Evolutionary conservation across 129 eudicot genomes (phyloP), one percentile per base, ranked within the genome.

Genomic region (Smallanthus sonchifolius): DNA sequence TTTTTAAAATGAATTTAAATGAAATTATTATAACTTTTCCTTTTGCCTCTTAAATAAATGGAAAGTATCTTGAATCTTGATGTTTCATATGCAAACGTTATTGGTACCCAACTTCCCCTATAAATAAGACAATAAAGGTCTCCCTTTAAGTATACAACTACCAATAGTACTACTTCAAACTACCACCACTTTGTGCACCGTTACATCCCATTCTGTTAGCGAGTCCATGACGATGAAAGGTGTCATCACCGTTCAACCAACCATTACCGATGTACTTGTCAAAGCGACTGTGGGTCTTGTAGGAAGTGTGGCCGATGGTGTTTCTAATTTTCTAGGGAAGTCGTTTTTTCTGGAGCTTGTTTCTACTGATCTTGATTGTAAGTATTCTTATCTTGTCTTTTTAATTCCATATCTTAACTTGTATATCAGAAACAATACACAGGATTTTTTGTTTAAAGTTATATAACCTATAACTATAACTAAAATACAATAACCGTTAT

Each of bases 271-370:
- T 0, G 73, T 75, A 20, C 79, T 86, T 10, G 16, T 82, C 14
- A 65, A 61, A 16, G 68, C 79, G 44, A 76, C 83, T 15, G 32
- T 86, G 6, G 74, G 60, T 54, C 73, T 69, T 20, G 30, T 80
- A 7, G 72, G 51, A 56, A 62, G 57, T 2, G 86, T 84, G 62
- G 83, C 67, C 36, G 90, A 89, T 65, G 48, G 82, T 15, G 59
- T 89, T 24, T 14, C 63, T 32, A 79, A 87, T 64, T 9, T 82
- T 14, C 45, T 89, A n/a, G 92, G 90, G 2, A 69, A 34, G 74
- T 71, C 85, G 7, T 81, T 89, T 24, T 77, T 76, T 7, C 10
- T 89, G 54, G 90, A 85, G 80, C 88, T 89, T 24, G 96, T 87
- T 28, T 85, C 90, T 32, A 74, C 83, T 20, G 85, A 87, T 44